Evolutionary conservation across 306 rosid genomes (phyloP).

Genomic region (Citrullus amarus): DNA sequence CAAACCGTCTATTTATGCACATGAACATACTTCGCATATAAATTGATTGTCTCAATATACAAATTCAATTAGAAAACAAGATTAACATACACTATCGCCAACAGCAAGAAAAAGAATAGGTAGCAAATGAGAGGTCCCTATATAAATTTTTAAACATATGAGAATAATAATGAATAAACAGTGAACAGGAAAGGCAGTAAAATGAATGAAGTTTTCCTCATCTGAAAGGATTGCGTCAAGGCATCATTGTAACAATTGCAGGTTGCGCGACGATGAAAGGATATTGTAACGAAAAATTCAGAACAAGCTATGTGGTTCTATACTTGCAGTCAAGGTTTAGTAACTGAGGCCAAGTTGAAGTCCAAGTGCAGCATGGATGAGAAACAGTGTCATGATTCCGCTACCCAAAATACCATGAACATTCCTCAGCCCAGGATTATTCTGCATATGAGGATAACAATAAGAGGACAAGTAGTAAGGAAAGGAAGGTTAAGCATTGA

Average conservation of each 20-base stretch:
- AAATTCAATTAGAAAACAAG: not conserved
- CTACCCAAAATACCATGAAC: constrained; percentile 81
- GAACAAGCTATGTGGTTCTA: not conserved
- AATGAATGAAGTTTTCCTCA: not conserved
- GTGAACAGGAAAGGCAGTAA: not conserved
- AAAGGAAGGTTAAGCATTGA: not conserved
- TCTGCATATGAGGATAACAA: constrained; percentile 30
- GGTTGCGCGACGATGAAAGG: not conserved
- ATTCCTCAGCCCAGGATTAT: constrained; percentile 58
- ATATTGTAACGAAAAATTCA: not conserved
- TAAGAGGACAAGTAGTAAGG: not conserved
- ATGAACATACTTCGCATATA: not conserved
- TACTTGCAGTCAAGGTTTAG: constrained; percentile 8
- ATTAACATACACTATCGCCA: not conserved
- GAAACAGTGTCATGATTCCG: constrained; percentile 80
- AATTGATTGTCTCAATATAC: not conserved
- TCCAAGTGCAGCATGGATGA: constrained; percentile 76
- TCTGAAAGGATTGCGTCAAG: not conserved
- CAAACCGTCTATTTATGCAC: not conserved
- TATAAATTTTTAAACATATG: not conserved
- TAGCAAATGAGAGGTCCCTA: not conserved
- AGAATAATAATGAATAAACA: not conserved
- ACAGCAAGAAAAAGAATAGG: not conserved
- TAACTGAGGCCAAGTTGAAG: constrained; percentile 74
- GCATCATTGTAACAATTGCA: not conserved